These are phyloP conservation scores for Kitagawia praeruptora DNA, from an alignment of 129 eudicot species.

Conservation along the genomic window DNA sequence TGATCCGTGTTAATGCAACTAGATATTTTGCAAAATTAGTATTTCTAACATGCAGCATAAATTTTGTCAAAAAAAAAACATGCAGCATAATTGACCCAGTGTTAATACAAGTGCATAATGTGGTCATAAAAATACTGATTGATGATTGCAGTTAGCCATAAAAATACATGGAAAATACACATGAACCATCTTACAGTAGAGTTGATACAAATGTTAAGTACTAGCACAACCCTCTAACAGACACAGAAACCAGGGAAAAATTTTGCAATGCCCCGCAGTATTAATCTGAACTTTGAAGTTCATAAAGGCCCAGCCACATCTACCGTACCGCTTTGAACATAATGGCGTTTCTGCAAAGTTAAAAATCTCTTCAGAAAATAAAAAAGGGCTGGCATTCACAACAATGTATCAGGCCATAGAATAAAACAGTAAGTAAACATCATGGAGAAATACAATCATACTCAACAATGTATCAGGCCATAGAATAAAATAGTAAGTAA, in stretches of 20 bases:
- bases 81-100: neutral
- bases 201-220: neutral
- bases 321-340: neutral
- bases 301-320: neutral
- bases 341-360: slow-evolving; percentile 2
- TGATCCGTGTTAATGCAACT: neutral
- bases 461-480: no score
- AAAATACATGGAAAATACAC: no score
- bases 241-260: neutral
- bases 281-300: neutral
- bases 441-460: neutral
- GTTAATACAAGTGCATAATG: no score
- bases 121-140: no score
- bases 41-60: neutral
- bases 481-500: no score
- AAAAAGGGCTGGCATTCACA: neutral
- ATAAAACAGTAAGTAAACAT: neutral
- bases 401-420: neutral
- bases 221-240: neutral
- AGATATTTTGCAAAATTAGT: neutral
- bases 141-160: no score
- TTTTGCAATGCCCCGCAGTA: neutral
- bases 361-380: neutral
- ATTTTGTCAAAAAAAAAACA: no score
- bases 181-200: neutral